Base-by-base conservation (phyloP, 306 rosid species). In the Sesbania bispinosa region DNA sequence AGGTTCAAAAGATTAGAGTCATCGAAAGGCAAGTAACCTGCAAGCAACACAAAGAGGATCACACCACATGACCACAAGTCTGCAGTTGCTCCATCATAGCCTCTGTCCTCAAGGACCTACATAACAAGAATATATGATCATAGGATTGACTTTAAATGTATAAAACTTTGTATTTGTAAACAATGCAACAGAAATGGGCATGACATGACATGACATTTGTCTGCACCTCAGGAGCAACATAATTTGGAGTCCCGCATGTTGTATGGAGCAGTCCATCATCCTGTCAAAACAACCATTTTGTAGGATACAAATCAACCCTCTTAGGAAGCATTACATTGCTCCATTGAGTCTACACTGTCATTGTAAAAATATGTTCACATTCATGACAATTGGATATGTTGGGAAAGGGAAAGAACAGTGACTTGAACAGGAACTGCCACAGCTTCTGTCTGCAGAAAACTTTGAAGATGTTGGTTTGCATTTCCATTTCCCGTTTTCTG, bases 1-100 rank as follows among this genome's bases (percentile, higher is more conserved):
- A 94, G 89, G 83, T 60, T 84, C 77, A 91, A 80, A 74, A 94
- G 85, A 91, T 91, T 94, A 64, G 96, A 70, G 57, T 94, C 99
- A 65, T 94, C 97, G 23, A 94, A 94, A 57, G 99, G 99, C 91
- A 94, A 83, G 92, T 94, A 94, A 82, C 99, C 99, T 52, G 99
- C 99, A 73, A 94, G 88, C 83, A 94, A 82, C 73, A 94, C 99
- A 80, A 91, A 94, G 77, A 94, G 97, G 77, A 94, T 94, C 81
- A 94, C 99, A 69, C 99, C 99, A 75, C 99, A 91, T 27, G 99
- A 94, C 99, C 99, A 94, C 84, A 94, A 82, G 79, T 94, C 99
- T 4, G 97, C 97, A 29, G 91, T 89, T 73, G 92, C 96, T 21
- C 99, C 99, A 58, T 94, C 97, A 58, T 94, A 94, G 82, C 99